phyloP scores from a whole-genome alignment of 148 eudicot species.

The Spergularia marina region DNA sequence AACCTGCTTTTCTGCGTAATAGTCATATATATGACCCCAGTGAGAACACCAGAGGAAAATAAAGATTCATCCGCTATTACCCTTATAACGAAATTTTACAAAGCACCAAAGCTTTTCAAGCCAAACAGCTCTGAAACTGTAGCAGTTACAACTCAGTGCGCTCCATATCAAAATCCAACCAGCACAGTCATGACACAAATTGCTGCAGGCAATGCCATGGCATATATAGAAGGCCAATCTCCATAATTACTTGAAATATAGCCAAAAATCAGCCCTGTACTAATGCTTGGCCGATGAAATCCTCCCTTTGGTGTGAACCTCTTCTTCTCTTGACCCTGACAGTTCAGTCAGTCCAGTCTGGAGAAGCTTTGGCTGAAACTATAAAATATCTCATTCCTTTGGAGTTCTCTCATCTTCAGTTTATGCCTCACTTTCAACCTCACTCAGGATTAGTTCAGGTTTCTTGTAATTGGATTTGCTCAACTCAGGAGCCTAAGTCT shows the following conservation, averaged over 20 bases:
- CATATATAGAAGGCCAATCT: slow-evolving; percentile 50
- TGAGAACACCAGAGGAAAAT: slow-evolving; percentile 47
- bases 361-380: neutral
- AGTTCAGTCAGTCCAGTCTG: too few relatives aligned
- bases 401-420: slow-evolving; percentile 44
- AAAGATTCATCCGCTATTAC: slow-evolving; percentile 52
- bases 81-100: slow-evolving; percentile 48
- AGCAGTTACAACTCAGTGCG: slow-evolving; percentile 63
- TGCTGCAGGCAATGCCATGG: slow-evolving; percentile 48
- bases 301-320: too few relatives aligned
- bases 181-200: slow-evolving; percentile 51
- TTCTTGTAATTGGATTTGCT: slow-evolving; percentile 17
- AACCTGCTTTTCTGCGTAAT: slow-evolving; percentile 49
- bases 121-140: slow-evolving; percentile 60
- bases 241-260: slow-evolving; percentile 48
- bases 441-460: slow-evolving; percentile 47
- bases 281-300: too few relatives aligned
- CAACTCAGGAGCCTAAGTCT: slow-evolving; percentile 28
- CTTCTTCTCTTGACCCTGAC: too few relatives aligned
- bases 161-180: slow-evolving; percentile 52
- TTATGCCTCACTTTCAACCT: slow-evolving; percentile 41
- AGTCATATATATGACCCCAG: slow-evolving; percentile 55
- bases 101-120: slow-evolving; percentile 56
- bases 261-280: slow-evolving; percentile 28
- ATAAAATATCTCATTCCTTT: slow-evolving; percentile 54